A percentile compares a stretch with the other conserved stretches of the same genome.
phyloP scores from a whole-genome alignment of 495 filamentous ascomycete species.

The Letharia columbiana region DNA sequence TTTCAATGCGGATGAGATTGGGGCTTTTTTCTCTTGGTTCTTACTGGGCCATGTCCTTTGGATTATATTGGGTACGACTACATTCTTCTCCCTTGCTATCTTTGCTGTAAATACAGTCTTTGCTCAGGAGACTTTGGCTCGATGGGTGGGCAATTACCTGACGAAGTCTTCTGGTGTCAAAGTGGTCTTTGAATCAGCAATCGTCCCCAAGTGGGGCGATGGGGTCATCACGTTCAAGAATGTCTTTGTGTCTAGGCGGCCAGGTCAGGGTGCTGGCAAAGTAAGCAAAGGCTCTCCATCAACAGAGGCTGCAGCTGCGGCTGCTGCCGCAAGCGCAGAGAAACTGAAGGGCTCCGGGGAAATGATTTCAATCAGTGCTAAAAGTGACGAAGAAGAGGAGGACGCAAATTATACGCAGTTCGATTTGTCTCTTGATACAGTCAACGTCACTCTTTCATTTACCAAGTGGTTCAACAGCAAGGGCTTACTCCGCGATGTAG shows the following conservation, averaged over 20 bases:
- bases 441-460: constrained; percentile 96
- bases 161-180: constrained; percentile 92
- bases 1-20: constrained; percentile 91
- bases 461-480: constrained; percentile 97
- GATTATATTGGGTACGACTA: constrained; percentile 91
- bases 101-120: constrained; percentile 90
- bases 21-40: constrained; percentile 92
- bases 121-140: constrained; percentile 91
- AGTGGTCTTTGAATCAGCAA: constrained; percentile 94
- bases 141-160: constrained; percentile 90
- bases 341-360: constrained; percentile 33
- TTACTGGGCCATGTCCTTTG: constrained; percentile 87
- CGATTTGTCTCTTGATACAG: constrained; percentile 85
- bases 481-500: constrained; percentile 82
- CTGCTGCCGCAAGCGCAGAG: constrained; percentile 47
- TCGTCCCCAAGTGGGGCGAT: constrained; percentile 89
- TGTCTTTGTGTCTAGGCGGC: constrained; percentile 87
- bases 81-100: constrained; percentile 88
- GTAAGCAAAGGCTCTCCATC: constrained; percentile 90
- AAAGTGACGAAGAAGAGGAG: constrained; percentile 50
- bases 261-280: constrained; percentile 64
- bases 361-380: constrained; percentile 1
- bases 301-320: constrained; percentile 77
- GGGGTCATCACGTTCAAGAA: constrained; percentile 95
- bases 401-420: constrained; percentile 98